phyloP scores from a whole-genome alignment of 2,329 filamentous ascomycete genomes.

The Penicillium rolfsii region DNA sequence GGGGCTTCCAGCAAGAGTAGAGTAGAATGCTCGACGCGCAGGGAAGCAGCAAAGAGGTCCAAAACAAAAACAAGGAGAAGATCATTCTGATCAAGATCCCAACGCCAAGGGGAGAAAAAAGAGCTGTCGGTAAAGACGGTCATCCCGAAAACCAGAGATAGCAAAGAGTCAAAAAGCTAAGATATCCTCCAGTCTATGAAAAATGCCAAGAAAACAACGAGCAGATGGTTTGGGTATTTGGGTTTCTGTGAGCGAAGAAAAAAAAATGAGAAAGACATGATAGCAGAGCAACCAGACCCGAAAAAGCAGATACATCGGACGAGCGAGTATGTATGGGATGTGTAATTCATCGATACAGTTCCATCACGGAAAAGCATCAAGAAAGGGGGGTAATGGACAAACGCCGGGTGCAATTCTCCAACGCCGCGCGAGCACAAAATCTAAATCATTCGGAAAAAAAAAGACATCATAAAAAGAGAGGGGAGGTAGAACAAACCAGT shows the following conservation, averaged over 20 bases:
- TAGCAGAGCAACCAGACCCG: neutral
- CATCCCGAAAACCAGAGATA: neutral
- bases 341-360: slow-evolving; percentile 23
- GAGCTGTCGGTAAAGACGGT: slow-evolving; percentile 3
- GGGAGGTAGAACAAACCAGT: neutral
- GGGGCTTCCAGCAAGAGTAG: slow-evolving; percentile 3
- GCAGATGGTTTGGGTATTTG: slow-evolving; percentile 18
- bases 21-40: neutral
- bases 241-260: slow-evolving; percentile 26
- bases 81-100: slow-evolving; percentile 4
- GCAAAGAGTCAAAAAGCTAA: neutral
- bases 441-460: slow-evolving; percentile 20
- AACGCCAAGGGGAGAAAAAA: slow-evolving; percentile 1
- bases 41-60: neutral
- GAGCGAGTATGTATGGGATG: slow-evolving; percentile 23
- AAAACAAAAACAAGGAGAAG: neutral
- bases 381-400: slow-evolving; percentile 12
- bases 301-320: slow-evolving; percentile 13
- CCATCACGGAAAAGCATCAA: slow-evolving; percentile 5
- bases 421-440: slow-evolving; percentile 24
- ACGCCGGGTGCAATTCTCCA: slow-evolving; percentile 22
- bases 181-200: slow-evolving; percentile 28
- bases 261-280: slow-evolving; percentile 9
- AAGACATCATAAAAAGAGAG: slow-evolving; percentile 12
- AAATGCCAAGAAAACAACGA: slow-evolving; percentile 14